These are phyloP conservation scores for Austroboletus eburneus DNA, from an alignment of 768 basidiomycete genomes.

Conservation along the genomic window DNA sequence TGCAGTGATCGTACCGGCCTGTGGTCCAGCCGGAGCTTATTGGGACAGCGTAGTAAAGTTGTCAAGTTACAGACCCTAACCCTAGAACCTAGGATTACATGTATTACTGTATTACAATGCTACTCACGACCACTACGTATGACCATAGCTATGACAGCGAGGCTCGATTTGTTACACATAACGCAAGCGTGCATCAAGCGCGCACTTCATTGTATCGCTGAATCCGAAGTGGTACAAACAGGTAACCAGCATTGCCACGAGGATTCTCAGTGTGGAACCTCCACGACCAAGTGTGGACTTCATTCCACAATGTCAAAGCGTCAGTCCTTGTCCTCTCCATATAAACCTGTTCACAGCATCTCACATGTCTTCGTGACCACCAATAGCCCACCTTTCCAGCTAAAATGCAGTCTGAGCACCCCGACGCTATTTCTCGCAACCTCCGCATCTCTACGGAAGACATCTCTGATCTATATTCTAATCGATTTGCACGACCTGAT, in stretches of 20 bases:
- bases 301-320: conserved; percentile 25
- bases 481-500: conserved; percentile 8
- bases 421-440: conserved; percentile 4
- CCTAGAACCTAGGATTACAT: too few relatives aligned
- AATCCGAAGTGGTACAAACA: too few relatives aligned
- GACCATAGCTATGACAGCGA: too few relatives aligned
- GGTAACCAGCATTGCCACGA: conserved; percentile 13
- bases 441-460: neutral
- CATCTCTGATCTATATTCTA: neutral
- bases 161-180: neutral
- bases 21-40: too few relatives aligned
- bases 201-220: neutral
- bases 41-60: too few relatives aligned
- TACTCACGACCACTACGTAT: conserved; percentile 92
- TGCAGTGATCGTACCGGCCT: too few relatives aligned
- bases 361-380: neutral
- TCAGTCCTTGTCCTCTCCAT: conserved; percentile 8
- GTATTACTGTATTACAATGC: too few relatives aligned
- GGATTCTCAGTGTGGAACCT: conserved; percentile 12
- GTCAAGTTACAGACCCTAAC: neutral
- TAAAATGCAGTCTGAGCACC: conserved; percentile 9
- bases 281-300: conserved; percentile 19
- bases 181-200: neutral
- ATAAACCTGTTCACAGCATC: conserved; percentile 12
- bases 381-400: conserved; percentile 3